Base-by-base conservation (phyloP, 2,329 filamentous ascomycete genomes). In the Penicillium sp. region DNA sequence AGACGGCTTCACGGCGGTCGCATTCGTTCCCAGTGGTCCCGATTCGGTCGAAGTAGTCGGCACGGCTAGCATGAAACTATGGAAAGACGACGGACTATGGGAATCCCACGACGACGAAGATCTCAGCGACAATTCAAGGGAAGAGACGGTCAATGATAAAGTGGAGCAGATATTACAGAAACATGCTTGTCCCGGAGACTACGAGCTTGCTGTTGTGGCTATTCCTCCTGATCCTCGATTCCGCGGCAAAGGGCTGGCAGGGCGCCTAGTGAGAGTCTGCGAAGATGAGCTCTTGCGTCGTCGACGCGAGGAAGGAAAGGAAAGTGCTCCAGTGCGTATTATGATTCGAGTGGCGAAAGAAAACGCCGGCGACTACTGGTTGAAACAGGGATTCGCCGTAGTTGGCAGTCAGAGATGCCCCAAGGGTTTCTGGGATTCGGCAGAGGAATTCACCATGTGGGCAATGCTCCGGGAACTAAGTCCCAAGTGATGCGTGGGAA, bases 321-420 rank as follows among this genome's bases (percentile, higher is more conserved):
- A 9, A 5, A 13, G 24, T 26, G 8, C 16, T 21, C 42, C 51
- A 16, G 47, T 53, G 16, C 44, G 37, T 3, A 39, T 59, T 16
- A 59, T 59, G 56, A 52, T 61, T 16, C 55, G 54, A n/a, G 52
- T 56, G 16, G 44, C 49, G 18, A 59, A 57, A 37, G 56, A 59
- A 36, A 55, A 55, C 33, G 40, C 43, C 19, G 54, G 56, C 5
- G 33, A 33, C 3, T 61, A 61, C 36, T 61, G 59, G 59, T 28
- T 50, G 28, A 61, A 59, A 33, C 54, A 59, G 33, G 56, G 54
- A 14, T 57, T 61, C 39, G 24, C 14, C 5, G 18, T 46, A 10
- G 46, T 61, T 37, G 59, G 56, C 2, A 51, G 48, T 23, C 51
- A 50, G 19, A 46, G 6, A 23, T 55, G 51, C 28, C 56, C 56